Base-by-base conservation (phyloP, 805 yeast species). In the Cyberlindnera mycetangii region DNA sequence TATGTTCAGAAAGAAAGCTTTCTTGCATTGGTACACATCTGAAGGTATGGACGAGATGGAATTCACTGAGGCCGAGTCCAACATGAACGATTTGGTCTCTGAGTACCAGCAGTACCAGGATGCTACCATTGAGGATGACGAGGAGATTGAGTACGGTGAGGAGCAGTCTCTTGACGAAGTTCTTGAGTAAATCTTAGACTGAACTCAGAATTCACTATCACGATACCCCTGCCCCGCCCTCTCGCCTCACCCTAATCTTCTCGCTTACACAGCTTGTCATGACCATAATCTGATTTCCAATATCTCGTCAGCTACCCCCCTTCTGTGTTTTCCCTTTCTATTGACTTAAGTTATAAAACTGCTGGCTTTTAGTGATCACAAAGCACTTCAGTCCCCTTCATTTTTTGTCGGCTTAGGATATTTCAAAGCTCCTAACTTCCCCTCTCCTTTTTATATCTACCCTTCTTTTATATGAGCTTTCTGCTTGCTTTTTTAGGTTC, bases 41-140 rank as follows among this genome's bases (percentile, higher is more conserved):
- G 99, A 92, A 74, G 98, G 99, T 76, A 92, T 92, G 98, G 99
- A 92, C 71, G 98, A 92, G 74, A 97, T 97, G 67, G 98, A 92
- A 73, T 93, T 92, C 70, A 84, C 92, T 49, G 98, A 93, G 75
- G 98, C 98, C 49, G 90, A 97, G 75, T 98, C 86, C 70, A 96
- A 93, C 66, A 81, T 92, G 71, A 96, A 96, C 54, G 96, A 97
- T 51, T 79, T 92, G 65, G 98, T 92, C 71, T 86, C 90, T 70
- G 99, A 92, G 71, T 92, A 92, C 70, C 83, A 84, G 64, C 98
- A 92, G 72, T 95, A 92, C 53, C 97, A 96, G 56, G 87, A 92
- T 43, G 98, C 95, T 63, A 81, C 92, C 33, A 76, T 83, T 69
- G 88, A 81, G 48, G 97, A 85, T 59, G 93, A 82, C 56, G 83